A percentile compares a stretch with the other conserved stretches of the same genome.
These are phyloP conservation scores for Dittrichia graveolens DNA, from an alignment of 129 eudicot genomes.

Conservation along the genomic window DNA sequence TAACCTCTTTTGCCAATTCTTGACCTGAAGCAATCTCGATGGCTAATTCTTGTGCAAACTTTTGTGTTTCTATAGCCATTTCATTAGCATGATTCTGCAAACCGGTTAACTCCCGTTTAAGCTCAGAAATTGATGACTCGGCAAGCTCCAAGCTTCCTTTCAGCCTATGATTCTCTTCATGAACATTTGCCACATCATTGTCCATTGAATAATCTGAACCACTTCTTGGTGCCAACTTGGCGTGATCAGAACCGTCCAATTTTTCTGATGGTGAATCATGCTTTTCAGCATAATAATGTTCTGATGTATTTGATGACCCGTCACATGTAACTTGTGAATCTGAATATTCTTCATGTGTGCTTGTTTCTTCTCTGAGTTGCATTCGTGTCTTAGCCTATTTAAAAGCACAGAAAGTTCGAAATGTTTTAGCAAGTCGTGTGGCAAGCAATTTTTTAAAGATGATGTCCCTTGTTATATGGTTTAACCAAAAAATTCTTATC, in stretches of 20 bases:
- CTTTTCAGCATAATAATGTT: constrained; percentile 64
- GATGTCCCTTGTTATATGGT: neutral
- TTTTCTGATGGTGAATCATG: constrained; percentile 55
- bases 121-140: constrained; percentile 73
- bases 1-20: constrained; percentile 71
- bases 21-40: constrained; percentile 63
- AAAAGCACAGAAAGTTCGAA: neutral
- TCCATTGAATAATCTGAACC: constrained; percentile 53
- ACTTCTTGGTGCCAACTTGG: constrained; percentile 38
- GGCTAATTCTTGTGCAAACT: constrained; percentile 49
- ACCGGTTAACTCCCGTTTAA: constrained; percentile 59
- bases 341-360: constrained; percentile 58
- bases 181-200: constrained; percentile 50
- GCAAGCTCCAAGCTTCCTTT: constrained; percentile 73
- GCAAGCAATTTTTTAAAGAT: neutral
- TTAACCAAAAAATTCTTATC: neutral
- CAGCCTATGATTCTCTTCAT: constrained; percentile 68
- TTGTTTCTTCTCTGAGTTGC: constrained; percentile 53
- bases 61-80: constrained; percentile 63
- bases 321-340: constrained; percentile 74
- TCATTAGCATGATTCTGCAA: constrained; percentile 74
- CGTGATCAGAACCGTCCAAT: constrained; percentile 44
- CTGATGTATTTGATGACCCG: constrained; percentile 80
- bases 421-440: constrained; percentile 13
- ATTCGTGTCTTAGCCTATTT: constrained; percentile 55